phyloP scores from a whole-genome alignment of 1,139 yeast species.

The Hansenula sp. region DNA sequence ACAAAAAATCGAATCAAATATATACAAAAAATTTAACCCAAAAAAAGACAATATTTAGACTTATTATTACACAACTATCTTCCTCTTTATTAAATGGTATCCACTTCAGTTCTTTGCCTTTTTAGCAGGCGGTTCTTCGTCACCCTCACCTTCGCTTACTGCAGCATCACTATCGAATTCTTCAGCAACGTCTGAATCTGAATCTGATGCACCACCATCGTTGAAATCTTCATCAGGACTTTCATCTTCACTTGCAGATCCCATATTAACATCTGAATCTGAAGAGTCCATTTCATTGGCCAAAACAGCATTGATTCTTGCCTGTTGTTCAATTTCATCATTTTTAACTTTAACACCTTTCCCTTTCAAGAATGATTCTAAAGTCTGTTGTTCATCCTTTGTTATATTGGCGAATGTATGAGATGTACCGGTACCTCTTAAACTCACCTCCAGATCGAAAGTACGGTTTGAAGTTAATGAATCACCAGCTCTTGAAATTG shows the following conservation, averaged over 20 bases:
- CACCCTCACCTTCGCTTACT: conserved; percentile 34
- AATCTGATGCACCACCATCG: conserved; percentile 51
- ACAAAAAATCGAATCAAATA: no score
- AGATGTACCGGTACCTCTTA: conserved; percentile 62
- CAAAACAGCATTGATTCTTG: conserved; percentile 71
- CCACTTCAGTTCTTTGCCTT: conserved; percentile 19
- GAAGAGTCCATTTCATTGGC: conserved; percentile 63
- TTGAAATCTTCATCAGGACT: conserved; percentile 68
- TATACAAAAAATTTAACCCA: no score
- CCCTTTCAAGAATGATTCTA: conserved; percentile 72
- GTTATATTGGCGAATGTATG: conserved; percentile 88
- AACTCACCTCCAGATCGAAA: conserved; percentile 80
- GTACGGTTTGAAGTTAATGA: conserved; percentile 82
- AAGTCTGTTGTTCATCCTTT: conserved; percentile 79
- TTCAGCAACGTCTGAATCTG: conserved; percentile 59
- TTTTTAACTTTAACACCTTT: conserved; percentile 81
- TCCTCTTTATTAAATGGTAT: conserved; percentile 23
- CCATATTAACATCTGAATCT: conserved; percentile 64
- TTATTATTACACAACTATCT: conserved; percentile 7
- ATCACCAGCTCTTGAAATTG: conserved; percentile 86
- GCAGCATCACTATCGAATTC: conserved; percentile 35
- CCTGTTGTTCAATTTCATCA: conserved; percentile 86
- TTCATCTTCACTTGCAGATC: conserved; percentile 70
- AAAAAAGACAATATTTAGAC: no score
- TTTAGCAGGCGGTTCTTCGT: conserved; percentile 21